A percentile compares a stretch with the other conserved stretches of the same genome.
Conservation (phyloP, 192 early-diverging fungal genomes). For the Podila horticola region DNA sequence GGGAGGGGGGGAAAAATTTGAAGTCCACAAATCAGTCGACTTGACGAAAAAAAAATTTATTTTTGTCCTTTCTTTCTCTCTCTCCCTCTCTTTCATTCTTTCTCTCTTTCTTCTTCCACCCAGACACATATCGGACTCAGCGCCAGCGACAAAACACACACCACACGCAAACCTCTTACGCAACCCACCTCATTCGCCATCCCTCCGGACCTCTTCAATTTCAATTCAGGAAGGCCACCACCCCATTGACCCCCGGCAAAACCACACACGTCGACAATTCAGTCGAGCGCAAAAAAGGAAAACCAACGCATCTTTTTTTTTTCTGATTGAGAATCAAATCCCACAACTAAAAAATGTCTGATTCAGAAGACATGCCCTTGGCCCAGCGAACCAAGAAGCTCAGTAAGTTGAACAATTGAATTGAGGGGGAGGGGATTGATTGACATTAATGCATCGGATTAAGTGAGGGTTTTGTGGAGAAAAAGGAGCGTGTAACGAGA, state of each 20-base stretch:
- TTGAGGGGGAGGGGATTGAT: not conserved
- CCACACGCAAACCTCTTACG: constrained; percentile 5
- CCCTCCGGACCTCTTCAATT: not conserved
- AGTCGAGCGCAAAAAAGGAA: no score
- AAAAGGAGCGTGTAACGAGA: not conserved
- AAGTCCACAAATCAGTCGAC: constrained; percentile 3
- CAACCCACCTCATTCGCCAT: not conserved
- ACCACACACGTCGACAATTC: no score
- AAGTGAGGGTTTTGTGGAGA: not conserved
- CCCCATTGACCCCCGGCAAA: not conserved
- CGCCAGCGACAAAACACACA: not conserved
- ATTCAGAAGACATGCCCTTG: constrained; percentile 59
- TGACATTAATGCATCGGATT: not conserved
- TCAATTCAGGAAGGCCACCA: not conserved
- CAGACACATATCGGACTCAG: not conserved
- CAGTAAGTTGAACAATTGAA: not conserved
- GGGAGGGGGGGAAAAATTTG: not conserved
- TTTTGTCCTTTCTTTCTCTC: not conserved
- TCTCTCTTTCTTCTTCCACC: constrained; percentile 3
- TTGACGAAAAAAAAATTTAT: constrained; percentile 11
- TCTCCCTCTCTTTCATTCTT: constrained; percentile 8
- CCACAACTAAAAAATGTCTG: constrained; percentile 35
- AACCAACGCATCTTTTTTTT: not conserved
- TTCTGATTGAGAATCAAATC: not conserved
- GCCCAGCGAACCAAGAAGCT: constrained; percentile 4